Base-by-base conservation (phyloP, 164 flowering plant genomes). In the Berberis vulgaris region DNA sequence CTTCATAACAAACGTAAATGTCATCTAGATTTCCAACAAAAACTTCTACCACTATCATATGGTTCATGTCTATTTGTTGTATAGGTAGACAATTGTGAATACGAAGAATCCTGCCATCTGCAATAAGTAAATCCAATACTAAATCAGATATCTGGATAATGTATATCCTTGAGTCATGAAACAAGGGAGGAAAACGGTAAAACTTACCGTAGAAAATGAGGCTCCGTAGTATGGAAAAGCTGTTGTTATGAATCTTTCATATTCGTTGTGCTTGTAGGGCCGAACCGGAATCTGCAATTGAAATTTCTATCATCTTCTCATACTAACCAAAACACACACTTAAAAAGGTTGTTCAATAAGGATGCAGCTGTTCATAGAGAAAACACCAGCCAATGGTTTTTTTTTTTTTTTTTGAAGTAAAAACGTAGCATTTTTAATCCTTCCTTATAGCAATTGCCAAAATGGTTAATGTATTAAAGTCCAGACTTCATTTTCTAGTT, bases 171-270 rank as follows among this genome's bases (percentile, higher is more conserved):
- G 50, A 60, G 50, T 7, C 7, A 40, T 3, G 3, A 49, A 38
- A 12, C 39, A 11, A 61, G 2, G 9, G 5, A 54, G 67, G 41
- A 52, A 11, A 44, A 11, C 26, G 43, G 2, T 4, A 40, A 2
- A 52, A 26, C 52, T n/a, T 84, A 95, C 99, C 82, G 77, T 89
- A 9, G 96, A 78, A 74, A 91, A 91, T 67, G 94, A 82, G 59
- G 88, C 84, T 72, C 96, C 97, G 67, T 95, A 95, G 70, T 95
- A 95, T 11, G 97, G 97, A 66, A 76, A 91, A 57, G 99, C 99
- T 39, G 97, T 69, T 1, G 97, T 76, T 50, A 95, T 84, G 69
- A 95, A 95, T 71, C 99, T 85, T 66, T 95, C 99, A 47, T 87
- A 95, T 76, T 95, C 99, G 62, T 95, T 86, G 83, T 95, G 99